Evolutionary conservation across 1,284 basidiomycete genomes (phyloP).

Genomic region (Irpex rosettiformis): DNA sequence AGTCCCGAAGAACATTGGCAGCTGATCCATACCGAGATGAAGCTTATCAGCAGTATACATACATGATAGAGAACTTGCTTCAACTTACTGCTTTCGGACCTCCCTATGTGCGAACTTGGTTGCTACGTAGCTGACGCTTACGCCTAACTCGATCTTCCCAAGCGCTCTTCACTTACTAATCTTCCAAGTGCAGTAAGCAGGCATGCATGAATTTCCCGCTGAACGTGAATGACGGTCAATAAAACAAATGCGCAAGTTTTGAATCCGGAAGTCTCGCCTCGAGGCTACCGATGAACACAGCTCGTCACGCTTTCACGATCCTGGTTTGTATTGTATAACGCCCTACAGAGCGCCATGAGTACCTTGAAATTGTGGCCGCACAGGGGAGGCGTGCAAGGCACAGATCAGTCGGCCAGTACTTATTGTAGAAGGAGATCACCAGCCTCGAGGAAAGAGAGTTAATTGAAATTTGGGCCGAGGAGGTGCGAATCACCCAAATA

Average conservation of each 20-base stretch:
- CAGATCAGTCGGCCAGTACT: background rate
- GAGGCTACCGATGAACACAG: background rate
- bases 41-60: background rate
- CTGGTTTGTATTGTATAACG: background rate
- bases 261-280: background rate
- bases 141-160: background rate
- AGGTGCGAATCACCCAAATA: background rate
- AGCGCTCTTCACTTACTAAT: no score
- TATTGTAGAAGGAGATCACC: background rate
- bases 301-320: background rate
- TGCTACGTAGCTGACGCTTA: slow-evolving; percentile 2
- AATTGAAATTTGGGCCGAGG: background rate
- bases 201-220: no score
- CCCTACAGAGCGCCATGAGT: no score
- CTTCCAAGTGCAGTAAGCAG: no score
- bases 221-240: background rate
- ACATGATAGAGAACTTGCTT: background rate
- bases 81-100: background rate
- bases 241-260: background rate
- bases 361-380: background rate
- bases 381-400: background rate
- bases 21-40: background rate
- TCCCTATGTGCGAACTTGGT: background rate
- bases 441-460: background rate
- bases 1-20: background rate